Evolutionary conservation across 768 basidiomycete genomes (phyloP).

Genomic region (Pulveroboletus sp.): DNA sequence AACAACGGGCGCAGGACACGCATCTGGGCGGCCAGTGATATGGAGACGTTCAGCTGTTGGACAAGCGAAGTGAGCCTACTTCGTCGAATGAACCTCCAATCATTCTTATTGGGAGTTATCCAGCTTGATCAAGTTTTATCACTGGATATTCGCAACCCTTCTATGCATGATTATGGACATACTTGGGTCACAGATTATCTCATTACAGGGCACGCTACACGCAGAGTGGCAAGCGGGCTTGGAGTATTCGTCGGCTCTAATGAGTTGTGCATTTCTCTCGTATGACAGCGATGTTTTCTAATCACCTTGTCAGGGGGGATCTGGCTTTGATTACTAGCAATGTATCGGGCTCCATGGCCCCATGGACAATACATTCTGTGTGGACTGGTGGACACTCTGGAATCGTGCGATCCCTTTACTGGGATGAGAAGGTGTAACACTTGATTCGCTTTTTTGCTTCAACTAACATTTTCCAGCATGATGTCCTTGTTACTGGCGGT

Average conservation of each 20-base stretch:
- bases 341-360: constrained; percentile 33
- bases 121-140: constrained; percentile 61
- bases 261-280: constrained; percentile 41
- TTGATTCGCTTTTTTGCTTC: not conserved
- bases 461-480: constrained; percentile 30
- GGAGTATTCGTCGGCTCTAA: constrained; percentile 72
- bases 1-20: constrained; percentile 31
- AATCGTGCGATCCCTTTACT: constrained; percentile 52
- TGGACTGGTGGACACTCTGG: constrained; percentile 59
- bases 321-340: constrained; percentile 52
- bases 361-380: constrained; percentile 49
- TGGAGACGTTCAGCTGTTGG: constrained; percentile 93
- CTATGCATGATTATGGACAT: constrained; percentile 50
- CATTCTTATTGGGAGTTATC: not conserved
- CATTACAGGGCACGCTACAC: constrained; percentile 46
- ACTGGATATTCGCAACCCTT: constrained; percentile 63
- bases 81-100: not conserved
- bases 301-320: constrained; percentile 46
- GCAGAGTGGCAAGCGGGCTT: constrained; percentile 28
- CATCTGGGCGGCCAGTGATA: constrained; percentile 89
- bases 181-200: constrained; percentile 83
- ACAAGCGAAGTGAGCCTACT: constrained; percentile 52
- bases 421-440: constrained; percentile 49
- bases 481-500: constrained; percentile 45
- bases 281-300: not conserved